These are phyloP conservation scores for Coprinopsis cinerea DNA, from an alignment of 768 basidiomycete species.

Conservation along the genomic window DNA sequence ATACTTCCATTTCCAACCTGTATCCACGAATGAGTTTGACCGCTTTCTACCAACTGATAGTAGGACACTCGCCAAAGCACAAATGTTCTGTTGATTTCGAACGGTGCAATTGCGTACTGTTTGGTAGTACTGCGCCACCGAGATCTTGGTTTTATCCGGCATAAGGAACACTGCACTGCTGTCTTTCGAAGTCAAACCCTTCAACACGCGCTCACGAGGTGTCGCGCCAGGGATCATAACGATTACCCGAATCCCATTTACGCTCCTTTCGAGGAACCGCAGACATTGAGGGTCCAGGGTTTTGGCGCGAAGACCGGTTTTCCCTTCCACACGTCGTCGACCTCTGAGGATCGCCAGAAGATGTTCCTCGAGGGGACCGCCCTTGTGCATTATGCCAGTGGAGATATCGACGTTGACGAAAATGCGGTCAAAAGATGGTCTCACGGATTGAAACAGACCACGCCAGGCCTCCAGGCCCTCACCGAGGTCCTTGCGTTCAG, in stretches of 20 bases:
- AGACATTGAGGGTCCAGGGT: slow-evolving; percentile 39
- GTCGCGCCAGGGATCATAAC: no score
- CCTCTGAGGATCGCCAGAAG: slow-evolving; percentile 49
- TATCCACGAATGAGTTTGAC: neutral
- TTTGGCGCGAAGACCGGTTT: neutral
- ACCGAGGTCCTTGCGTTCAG: slow-evolving; percentile 53
- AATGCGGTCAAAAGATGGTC: slow-evolving; percentile 62
- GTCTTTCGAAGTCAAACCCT: no score
- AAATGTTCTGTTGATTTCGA: slow-evolving; percentile 48
- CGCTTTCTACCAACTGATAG: neutral
- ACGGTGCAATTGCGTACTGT: no score
- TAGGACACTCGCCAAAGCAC: no score
- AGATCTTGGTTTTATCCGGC: no score
- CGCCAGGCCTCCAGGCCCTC: slow-evolving; percentile 67
- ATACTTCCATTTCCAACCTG: slow-evolving; percentile 63
- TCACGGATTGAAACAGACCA: slow-evolving; percentile 77
- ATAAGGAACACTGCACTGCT: no score
- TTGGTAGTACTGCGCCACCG: no score
- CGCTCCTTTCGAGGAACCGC: no score
- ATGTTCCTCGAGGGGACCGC: slow-evolving; percentile 52
- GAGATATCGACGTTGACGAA: slow-evolving; percentile 79
- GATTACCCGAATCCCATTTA: no score
- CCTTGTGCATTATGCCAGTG: slow-evolving; percentile 72
- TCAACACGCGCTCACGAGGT: no score
- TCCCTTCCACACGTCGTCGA: neutral